A percentile compares a stretch with the other conserved stretches of the same genome.
phyloP scores from a whole-genome alignment of 306 rosid species.

The Prunus davidiana region DNA sequence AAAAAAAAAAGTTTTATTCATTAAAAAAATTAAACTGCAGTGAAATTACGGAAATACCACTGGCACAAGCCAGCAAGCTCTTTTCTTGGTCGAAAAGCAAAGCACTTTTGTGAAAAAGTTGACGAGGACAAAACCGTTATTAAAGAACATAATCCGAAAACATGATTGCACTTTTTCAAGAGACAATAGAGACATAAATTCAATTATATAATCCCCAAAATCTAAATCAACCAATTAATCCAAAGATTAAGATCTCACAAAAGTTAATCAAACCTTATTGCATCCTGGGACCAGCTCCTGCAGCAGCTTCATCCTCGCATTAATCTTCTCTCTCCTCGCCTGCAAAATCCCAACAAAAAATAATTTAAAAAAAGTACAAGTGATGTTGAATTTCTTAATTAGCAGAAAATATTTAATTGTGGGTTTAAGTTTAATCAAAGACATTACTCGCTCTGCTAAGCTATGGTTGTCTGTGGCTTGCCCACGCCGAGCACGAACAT shows the following conservation, averaged over 20 bases:
- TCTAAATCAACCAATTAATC: conserved; percentile 29
- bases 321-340: conserved; percentile 99
- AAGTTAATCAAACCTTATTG: conserved; percentile 65
- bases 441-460: conserved; percentile 89
- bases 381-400: neutral
- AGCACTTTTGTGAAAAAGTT: conserved; percentile 33
- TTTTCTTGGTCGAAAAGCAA: conserved; percentile 59
- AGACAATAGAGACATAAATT: conserved; percentile 31
- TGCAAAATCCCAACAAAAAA: conserved; percentile 10
- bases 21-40: neutral
- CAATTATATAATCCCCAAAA: conserved; percentile 33
- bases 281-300: conserved; percentile 99
- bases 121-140: conserved; percentile 47
- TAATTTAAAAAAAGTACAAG: neutral
- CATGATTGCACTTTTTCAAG: conserved; percentile 52
- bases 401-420: neutral
- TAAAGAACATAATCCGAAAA: conserved; percentile 28
- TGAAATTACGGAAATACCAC: conserved; percentile 39
- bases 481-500: conserved; percentile 97
- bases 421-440: conserved; percentile 26
- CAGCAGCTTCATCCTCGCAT: conserved; percentile 91
- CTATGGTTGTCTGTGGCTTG: conserved; percentile 99
- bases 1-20: conserved; percentile 1
- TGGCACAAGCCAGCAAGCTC: conserved; percentile 31
- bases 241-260: conserved; percentile 30